Percentiles rank a stretch among this genome's conserved stretches.
These are phyloP conservation scores for Mortierella sp. DNA, from an alignment of 371 early-diverging fungal species.

Conservation along the genomic window DNA sequence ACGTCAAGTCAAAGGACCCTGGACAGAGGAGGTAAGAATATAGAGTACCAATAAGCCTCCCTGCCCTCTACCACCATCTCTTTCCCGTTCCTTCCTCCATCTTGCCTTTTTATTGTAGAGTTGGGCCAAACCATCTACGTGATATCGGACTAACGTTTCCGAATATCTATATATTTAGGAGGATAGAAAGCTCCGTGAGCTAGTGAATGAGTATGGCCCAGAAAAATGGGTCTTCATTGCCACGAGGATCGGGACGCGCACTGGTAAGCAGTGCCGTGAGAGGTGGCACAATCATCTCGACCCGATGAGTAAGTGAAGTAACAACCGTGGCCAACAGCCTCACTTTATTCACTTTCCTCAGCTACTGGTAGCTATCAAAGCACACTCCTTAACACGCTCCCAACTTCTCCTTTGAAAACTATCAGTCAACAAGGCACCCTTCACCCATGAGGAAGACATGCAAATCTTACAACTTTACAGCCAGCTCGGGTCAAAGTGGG, in stretches of 20 bases:
- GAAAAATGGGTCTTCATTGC: conserved; percentile 55
- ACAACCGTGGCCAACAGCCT: no score
- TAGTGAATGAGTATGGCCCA: conserved; percentile 46
- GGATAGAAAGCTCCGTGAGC: conserved; percentile 36
- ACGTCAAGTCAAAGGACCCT: conserved; percentile 55
- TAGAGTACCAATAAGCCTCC: background rate
- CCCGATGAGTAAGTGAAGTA: conserved; percentile 41
- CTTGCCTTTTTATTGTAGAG: no score
- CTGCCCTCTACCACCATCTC: no score
- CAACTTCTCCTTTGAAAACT: background rate
- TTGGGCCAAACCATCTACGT: no score
- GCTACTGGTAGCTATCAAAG: no score
- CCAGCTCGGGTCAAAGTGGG: conserved; percentile 55
- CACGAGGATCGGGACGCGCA: conserved; percentile 40
- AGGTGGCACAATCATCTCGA: conserved; percentile 53
- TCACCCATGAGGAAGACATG: conserved; percentile 52
- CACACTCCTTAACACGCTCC: no score
- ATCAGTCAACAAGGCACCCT: conserved; percentile 54
- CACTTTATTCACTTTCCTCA: no score
- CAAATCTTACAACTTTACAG: conserved; percentile 46
- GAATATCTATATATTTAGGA: conserved; percentile 21
- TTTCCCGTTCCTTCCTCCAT: no score
- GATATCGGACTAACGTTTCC: background rate
- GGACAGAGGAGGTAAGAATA: conserved; percentile 45
- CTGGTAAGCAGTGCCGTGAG: conserved; percentile 52